These are phyloP conservation scores for Globisporangium spinosum DNA, from an alignment of 352 stramenopile genomes.

Conservation along the genomic window DNA sequence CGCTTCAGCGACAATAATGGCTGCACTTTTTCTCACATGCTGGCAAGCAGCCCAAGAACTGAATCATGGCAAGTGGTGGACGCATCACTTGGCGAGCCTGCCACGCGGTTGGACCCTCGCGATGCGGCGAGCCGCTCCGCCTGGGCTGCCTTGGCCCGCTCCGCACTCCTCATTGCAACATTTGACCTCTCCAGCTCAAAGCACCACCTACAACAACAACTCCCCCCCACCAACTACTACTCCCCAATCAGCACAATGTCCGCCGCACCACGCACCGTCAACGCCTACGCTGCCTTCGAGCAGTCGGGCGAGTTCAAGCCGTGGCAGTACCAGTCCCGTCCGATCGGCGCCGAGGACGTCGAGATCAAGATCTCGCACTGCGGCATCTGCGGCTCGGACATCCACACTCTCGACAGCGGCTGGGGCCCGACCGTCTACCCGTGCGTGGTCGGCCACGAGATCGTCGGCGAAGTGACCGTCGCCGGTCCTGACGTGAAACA, in stretches of 20 bases:
- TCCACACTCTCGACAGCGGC: constrained; percentile 48
- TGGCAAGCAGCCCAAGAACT: not conserved
- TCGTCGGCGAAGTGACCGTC: constrained; percentile 44
- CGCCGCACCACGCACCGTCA: constrained; percentile 33
- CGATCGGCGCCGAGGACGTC: constrained; percentile 42
- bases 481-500: constrained; percentile 41
- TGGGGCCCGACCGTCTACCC: constrained; percentile 43
- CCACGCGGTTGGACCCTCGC: no score
- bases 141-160: no score
- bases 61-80: no score
- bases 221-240: not conserved
- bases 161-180: not conserved
- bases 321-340: constrained; percentile 41
- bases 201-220: not conserved
- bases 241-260: not conserved
- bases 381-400: constrained; percentile 54
- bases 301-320: constrained; percentile 28
- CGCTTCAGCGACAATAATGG: not conserved
- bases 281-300: constrained; percentile 38
- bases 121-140: no score
- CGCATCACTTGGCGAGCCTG: no score
- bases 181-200: constrained; percentile 12
- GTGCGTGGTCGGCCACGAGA: constrained; percentile 49
- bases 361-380: constrained; percentile 64
- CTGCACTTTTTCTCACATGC: not conserved